Conservation (phyloP, 2,329 filamentous ascomycete genomes). For the Cladosporium sp. region DNA sequence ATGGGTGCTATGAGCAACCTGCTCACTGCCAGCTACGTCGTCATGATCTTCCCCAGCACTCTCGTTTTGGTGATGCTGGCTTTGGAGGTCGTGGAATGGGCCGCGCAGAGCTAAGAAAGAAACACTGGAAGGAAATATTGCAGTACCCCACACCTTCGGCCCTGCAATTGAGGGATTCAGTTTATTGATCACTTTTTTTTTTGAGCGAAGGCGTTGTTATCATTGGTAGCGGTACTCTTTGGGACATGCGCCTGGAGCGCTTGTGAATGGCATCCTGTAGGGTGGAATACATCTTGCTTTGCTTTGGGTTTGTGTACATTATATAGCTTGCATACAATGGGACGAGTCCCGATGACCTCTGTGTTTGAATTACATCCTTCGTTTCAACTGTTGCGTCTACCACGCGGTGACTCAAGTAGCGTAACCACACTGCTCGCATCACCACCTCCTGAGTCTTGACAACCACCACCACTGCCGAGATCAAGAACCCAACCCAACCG, state of each 20-base stretch:
- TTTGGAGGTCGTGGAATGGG: conserved; percentile 91
- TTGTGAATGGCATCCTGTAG: neutral
- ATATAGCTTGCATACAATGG: neutral
- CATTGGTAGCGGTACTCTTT: neutral
- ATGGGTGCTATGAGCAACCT: conserved; percentile 92
- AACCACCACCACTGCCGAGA: neutral
- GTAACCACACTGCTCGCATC: neutral
- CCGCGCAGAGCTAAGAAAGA: conserved; percentile 36
- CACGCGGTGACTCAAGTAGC: no score
- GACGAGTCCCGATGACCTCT: neutral
- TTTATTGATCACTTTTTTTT: neutral
- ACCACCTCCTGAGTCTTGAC: neutral
- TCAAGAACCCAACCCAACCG: neutral
- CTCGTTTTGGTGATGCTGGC: conserved; percentile 87
- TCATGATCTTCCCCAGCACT: conserved; percentile 93
- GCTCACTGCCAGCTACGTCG: conserved; percentile 93
- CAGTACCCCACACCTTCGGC: neutral
- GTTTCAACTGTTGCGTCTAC: no score
- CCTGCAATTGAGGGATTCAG: neutral
- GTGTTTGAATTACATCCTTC: no score
- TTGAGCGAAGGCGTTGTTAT: conserved; percentile 17
- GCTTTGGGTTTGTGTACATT: neutral
- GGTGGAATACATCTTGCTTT: neutral
- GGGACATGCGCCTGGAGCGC: conserved; percentile 6
- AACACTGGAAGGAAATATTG: no score